Base-by-base conservation (phyloP, 2,329 filamentous ascomycete genomes). In the Didymella glomerata region DNA sequence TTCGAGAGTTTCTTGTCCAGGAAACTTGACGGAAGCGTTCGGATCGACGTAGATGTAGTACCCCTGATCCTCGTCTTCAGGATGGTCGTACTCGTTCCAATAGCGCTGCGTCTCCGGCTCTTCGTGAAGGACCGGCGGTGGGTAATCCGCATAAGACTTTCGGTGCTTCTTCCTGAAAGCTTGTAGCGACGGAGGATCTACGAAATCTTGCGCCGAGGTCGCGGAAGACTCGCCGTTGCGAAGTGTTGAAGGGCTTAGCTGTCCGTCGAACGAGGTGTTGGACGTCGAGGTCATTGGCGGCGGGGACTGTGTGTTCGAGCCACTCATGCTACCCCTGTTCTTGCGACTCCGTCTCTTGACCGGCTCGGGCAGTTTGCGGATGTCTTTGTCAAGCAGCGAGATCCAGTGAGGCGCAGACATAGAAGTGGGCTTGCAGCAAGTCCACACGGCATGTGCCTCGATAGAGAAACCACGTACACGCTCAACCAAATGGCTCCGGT, bases 11-110 rank as follows among this genome's bases (percentile, higher is more conserved):
- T 84, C 82, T 34, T 91, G 77, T 14, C 90, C 88, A 0, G 89
- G 87, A 54, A 91, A 90, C 32, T 79, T 79, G 18, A 78, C 70
- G 10, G 83, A 80, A 1, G 85, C 85, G 65, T 91, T 84, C 0
- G 91, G 90, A 70, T 93, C 85, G 59, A 94, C 81, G 68, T 91
- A 92, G 65, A 95, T 88, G 74, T 92, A 95, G 28, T 84, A 84
- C 34, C 85, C 84, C 20, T 87, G 83, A 14, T 83, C 78, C 2
- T 84, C 86, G 11, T 78, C 79, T 72, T 91, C 92, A 9, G 90
- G 90, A 72, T 93, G 80, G 66, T 96, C 92, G 75, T 94, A 95
- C 75, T 96, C 92, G 75, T 91, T 94, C 91, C 92, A 96, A 72
- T 94, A 95, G 49, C 75, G 60, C 32, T 60, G 60, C 28, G 61